Evolutionary conservation across 78 protist species (phyloP).

Genomic region (Pigoraptor vietnamica): DNA sequence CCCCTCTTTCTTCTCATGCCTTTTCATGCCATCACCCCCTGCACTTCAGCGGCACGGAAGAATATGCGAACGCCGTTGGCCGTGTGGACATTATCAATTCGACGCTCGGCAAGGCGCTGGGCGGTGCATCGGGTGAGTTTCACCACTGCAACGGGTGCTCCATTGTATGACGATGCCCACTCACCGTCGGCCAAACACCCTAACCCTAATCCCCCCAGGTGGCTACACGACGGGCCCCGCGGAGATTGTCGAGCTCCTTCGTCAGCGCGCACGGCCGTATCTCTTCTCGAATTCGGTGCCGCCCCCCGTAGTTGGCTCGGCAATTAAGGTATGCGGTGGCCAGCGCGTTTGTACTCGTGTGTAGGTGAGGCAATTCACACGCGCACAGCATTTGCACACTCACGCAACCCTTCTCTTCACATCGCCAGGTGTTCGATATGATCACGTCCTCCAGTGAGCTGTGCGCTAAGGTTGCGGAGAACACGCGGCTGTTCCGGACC

Average conservation of each 20-base stretch:
- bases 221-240: constrained; percentile 66
- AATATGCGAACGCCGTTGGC: constrained; percentile 20
- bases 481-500: constrained; percentile 55
- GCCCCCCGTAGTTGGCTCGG: constrained; percentile 67
- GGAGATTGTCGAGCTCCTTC: constrained; percentile 49
- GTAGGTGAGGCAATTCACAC: background rate
- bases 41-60: constrained; percentile 54
- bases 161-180: too few species aligned
- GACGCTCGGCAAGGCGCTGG: constrained; percentile 79
- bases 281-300: constrained; percentile 71
- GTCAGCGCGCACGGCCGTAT: constrained; percentile 72
- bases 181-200: too few species aligned
- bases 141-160: too few species aligned
- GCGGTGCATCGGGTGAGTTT: constrained; percentile 61
- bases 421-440: constrained; percentile 27
- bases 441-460: background rate
- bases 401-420: background rate
- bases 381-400: background rate
- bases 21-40: too few species aligned
- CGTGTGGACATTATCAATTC: constrained; percentile 58
- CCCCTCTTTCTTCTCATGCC: background rate
- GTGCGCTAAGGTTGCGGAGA: background rate
- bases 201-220: too few species aligned
- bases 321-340: constrained; percentile 22
- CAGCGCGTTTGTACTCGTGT: background rate